Evolutionary conservation across 1,284 basidiomycete genomes (phyloP).

Genomic region (Sanguinoderma infundibulare): DNA sequence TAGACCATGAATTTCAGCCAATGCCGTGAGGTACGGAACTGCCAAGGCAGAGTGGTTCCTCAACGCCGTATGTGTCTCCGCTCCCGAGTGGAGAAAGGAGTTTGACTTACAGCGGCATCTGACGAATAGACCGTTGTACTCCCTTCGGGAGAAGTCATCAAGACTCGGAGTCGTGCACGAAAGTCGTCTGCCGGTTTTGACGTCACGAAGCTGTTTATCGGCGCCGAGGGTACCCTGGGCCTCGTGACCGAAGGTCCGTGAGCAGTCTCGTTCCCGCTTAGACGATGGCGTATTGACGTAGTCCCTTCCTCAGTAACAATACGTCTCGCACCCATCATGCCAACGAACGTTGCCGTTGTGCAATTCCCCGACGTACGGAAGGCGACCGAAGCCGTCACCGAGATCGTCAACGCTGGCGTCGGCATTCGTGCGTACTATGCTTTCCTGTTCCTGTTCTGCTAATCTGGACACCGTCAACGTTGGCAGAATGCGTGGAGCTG

Average conservation of each 20-base stretch:
- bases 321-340: slow-evolving; percentile 77
- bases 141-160: slow-evolving; percentile 91
- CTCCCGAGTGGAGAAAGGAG: too few species aligned
- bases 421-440: not conserved
- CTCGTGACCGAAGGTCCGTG: slow-evolving; percentile 85
- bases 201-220: slow-evolving; percentile 90
- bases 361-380: slow-evolving; percentile 69
- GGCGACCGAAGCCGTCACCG: slow-evolving; percentile 76
- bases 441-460: not conserved
- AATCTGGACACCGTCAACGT: not conserved
- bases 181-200: slow-evolving; percentile 95
- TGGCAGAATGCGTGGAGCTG: slow-evolving; percentile 72
- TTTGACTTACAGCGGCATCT: too few species aligned
- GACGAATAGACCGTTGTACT: slow-evolving; percentile 94
- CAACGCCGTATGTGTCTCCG: slow-evolving; percentile 58
- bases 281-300: not conserved
- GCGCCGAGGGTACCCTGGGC: slow-evolving; percentile 93
- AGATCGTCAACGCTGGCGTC: slow-evolving; percentile 71
- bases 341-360: slow-evolving; percentile 72
- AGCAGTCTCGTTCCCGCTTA: slow-evolving; percentile 27
- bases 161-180: slow-evolving; percentile 83
- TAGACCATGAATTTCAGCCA: slow-evolving; percentile 40
- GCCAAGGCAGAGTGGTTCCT: slow-evolving; percentile 57
- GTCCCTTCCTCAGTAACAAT: slow-evolving; percentile 63
- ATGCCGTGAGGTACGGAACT: slow-evolving; percentile 72